Evolutionary conservation across 805 yeast genomes (phyloP).

Genomic region (Candida khao-thaluensis): DNA sequence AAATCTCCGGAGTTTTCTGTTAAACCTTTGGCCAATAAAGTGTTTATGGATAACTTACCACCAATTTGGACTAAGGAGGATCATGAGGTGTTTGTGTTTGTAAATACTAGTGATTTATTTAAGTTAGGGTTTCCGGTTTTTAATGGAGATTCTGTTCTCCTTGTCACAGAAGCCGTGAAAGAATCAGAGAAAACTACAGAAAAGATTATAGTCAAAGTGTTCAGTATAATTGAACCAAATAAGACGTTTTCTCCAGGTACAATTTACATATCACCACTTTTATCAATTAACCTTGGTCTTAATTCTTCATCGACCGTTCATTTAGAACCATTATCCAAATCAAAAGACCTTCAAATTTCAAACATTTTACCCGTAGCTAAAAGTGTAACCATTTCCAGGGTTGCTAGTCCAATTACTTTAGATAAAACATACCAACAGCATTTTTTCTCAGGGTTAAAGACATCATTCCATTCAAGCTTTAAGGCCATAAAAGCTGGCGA

Average conservation of each 20-base stretch:
- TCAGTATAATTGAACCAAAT: conserved; percentile 67
- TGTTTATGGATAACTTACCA: conserved; percentile 21
- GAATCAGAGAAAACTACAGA: conserved; percentile 19
- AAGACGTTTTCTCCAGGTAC: conserved; percentile 31
- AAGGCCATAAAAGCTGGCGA: conserved; percentile 68
- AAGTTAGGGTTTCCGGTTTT: conserved; percentile 54
- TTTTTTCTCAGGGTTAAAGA: conserved; percentile 59
- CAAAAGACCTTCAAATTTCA: conserved; percentile 21
- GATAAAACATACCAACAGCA: conserved; percentile 61
- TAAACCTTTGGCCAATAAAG: conserved; percentile 29
- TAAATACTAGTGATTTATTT: conserved; percentile 51
- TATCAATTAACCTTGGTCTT: conserved; percentile 48
- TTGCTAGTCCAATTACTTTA: conserved; percentile 68
- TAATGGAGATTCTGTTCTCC: conserved; percentile 62
- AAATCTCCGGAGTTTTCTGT: conserved; percentile 20
- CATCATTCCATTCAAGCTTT: conserved; percentile 54
- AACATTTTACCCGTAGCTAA: conserved; percentile 50
- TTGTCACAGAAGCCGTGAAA: not conserved
- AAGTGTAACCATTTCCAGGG: conserved; percentile 62
- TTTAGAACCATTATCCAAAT: conserved; percentile 19
- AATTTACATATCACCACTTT: conserved; percentile 63
- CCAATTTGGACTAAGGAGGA: conserved; percentile 32
- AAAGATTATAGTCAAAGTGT: conserved; percentile 40
- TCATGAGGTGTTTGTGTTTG: conserved; percentile 35
- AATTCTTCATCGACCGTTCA: conserved; percentile 23